Base-by-base conservation (phyloP, 179 eudicot genomes). In the Drosera spatulata region DNA sequence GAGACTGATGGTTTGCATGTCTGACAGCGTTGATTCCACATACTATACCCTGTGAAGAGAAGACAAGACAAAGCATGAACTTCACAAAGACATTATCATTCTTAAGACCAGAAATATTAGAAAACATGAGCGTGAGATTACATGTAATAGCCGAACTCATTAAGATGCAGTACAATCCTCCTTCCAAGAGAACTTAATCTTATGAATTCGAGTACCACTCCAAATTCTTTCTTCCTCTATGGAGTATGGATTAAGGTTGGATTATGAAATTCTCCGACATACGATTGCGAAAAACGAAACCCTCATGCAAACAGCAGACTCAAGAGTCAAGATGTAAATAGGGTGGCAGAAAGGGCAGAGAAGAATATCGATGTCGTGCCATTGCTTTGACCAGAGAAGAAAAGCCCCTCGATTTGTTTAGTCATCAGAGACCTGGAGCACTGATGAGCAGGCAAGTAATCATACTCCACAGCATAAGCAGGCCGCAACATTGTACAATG, bases 1-100 rank as follows among this genome's bases (percentile, higher is more conserved):
- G 77, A 64, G 93, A 63, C 64, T 89, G 86, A 22, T 86, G 82
- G 65, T 82, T 85, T 67, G 99, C 82, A 74, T 89, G 88, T 62
- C 96, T 82, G 68, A 96, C 95, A 66, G 96, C 99, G 86, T 93
- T 93, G 47, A 93, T 84, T 71, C 99, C 99, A 74, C 90, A 93
- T 55, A 93, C 43, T 61, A 93, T 86, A 53, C 99, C 99, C 99
- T 93, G 56, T 6, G 64, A 39, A 51, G 61, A 56, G 37, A 41
- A 44, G 47, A 55, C 42, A 66, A n/a, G 50, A 63, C 14, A 40
- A 51, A 70, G 39, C 50, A n/a, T 62, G 63, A 66, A n/a, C 62
- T 53, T 61, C 41, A 13, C 38, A 41, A 6, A 15, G 33, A 14
- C 56, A 5, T 39, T 37, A 59, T 45, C 15, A 38, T 12, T 41